Conservation (phyloP, 2,329 filamentous ascomycete genomes). For the Pseudohalonectria lignicola region DNA sequence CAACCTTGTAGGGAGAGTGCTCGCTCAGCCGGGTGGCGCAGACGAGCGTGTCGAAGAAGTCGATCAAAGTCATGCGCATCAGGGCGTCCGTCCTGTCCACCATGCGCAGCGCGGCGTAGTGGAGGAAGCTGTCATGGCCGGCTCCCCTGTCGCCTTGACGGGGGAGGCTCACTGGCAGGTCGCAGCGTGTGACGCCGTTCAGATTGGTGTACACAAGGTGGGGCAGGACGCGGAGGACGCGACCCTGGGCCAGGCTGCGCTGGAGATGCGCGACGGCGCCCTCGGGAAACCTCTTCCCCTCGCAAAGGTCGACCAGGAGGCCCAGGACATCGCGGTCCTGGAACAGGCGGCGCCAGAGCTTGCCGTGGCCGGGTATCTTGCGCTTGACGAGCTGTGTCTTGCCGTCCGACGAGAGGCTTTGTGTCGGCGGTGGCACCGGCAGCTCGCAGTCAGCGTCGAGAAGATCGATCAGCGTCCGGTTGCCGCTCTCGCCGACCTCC, state of each 20-base stretch:
- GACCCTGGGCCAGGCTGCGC: slow-evolving; percentile 38
- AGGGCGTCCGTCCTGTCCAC: slow-evolving; percentile 35
- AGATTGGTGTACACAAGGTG: slow-evolving; percentile 37
- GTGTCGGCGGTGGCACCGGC: slow-evolving; percentile 14
- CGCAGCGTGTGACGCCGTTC: slow-evolving; percentile 15
- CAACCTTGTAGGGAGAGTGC: slow-evolving; percentile 19
- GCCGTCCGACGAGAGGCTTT: slow-evolving; percentile 8
- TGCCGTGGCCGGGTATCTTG: slow-evolving; percentile 34
- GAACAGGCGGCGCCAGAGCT: slow-evolving; percentile 43
- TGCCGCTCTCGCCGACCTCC: slow-evolving; percentile 43
- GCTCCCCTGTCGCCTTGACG: slow-evolving; percentile 10
- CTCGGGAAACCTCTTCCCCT: slow-evolving; percentile 16
- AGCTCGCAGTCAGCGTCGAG: slow-evolving; percentile 43
- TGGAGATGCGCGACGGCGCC: slow-evolving; percentile 18
- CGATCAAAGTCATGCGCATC: slow-evolving; percentile 38
- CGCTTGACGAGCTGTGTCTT: slow-evolving; percentile 20
- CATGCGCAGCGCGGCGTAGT: slow-evolving; percentile 41
- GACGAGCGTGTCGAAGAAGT: slow-evolving; percentile 41
- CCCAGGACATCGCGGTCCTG: slow-evolving; percentile 30
- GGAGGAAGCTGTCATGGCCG: slow-evolving; percentile 25
- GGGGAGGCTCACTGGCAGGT: slow-evolving; percentile 16
- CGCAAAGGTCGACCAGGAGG: slow-evolving; percentile 26
- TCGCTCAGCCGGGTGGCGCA: slow-evolving; percentile 31
- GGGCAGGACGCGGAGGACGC: slow-evolving; percentile 39
- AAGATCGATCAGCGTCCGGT: slow-evolving; percentile 38